A percentile compares a stretch with the other conserved stretches of the same genome.
These are phyloP conservation scores for Puya raimondii DNA, from an alignment of 176 grass and related monocot species.

Conservation along the genomic window DNA sequence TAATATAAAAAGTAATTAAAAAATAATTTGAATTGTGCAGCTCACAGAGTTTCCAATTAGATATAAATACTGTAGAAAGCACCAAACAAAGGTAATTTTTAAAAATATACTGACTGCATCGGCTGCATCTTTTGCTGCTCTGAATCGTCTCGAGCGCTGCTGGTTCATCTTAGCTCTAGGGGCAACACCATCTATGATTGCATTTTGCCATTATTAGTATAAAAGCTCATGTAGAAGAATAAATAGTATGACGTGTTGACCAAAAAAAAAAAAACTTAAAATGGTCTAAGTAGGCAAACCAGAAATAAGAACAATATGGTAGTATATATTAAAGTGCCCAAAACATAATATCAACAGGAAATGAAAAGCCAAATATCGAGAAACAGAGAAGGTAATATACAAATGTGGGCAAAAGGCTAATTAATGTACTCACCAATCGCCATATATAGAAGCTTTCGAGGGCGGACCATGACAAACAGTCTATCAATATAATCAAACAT, in stretches of 20 bases:
- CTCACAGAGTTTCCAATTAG: not conserved
- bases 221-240: not conserved
- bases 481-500: conserved; percentile 98
- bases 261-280: not conserved
- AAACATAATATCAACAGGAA: not conserved
- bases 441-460: conserved; percentile 86
- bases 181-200: conserved; percentile 77
- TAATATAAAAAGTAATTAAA: conserved; percentile 7
- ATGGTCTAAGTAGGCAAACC: not conserved
- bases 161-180: conserved; percentile 99
- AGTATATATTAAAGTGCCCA: not conserved
- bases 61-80: not conserved
- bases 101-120: conserved; percentile 71
- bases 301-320: not conserved
- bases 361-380: not conserved
- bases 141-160: conserved; percentile 91
- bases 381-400: not conserved
- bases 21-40: conserved; percentile 13
- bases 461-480: conserved; percentile 89
- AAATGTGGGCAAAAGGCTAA: not conserved
- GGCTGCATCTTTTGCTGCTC: conserved; percentile 96
- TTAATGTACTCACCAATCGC: conserved; percentile 67
- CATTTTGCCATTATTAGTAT: conserved; percentile 1
- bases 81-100: conserved; percentile 11
- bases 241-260: not conserved